Conservation (phyloP, 495 filamentous ascomycete genomes). For the Penicillium silybi region DNA sequence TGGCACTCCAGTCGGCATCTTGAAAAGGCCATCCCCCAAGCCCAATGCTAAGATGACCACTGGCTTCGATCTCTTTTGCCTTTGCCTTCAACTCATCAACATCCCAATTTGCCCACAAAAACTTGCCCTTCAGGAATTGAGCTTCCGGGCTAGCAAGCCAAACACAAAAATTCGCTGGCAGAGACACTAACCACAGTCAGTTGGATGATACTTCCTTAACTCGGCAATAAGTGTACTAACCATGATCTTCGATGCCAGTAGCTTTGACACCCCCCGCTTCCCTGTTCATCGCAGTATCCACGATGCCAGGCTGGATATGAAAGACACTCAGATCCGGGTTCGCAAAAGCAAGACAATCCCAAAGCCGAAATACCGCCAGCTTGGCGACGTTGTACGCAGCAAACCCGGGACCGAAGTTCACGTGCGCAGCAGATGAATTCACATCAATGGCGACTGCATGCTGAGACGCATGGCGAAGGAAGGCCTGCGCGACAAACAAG, state of each 20-base stretch:
- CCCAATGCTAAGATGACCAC: not conserved
- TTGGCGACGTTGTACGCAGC: constrained; percentile 40
- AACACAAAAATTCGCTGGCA: constrained; percentile 25
- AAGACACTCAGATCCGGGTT: constrained; percentile 39
- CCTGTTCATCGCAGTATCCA: constrained; percentile 39
- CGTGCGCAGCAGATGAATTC: constrained; percentile 33
- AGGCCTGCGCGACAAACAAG: constrained; percentile 35
- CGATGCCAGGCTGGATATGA: constrained; percentile 46
- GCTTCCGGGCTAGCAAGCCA: constrained; percentile 41
- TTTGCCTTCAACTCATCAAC: constrained; percentile 51
- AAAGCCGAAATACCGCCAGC: constrained; percentile 36
- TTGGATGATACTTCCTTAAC: not conserved
- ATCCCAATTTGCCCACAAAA: constrained; percentile 47
- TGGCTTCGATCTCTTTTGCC: constrained; percentile 41
- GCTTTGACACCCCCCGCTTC: constrained; percentile 30
- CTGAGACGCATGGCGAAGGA: constrained; percentile 31
- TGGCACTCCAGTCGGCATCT: too few relatives aligned
- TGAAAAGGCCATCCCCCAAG: constrained; percentile 9
- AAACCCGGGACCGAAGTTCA: constrained; percentile 28
- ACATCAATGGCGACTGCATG: constrained; percentile 38
- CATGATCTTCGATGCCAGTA: constrained; percentile 34
- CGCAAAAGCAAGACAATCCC: constrained; percentile 29
- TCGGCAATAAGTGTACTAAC: constrained; percentile 20
- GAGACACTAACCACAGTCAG: constrained; percentile 15
- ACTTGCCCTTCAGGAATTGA: constrained; percentile 43